Conservation (phyloP, 1,284 basidiomycete genomes). For the Dichomitus squalens region DNA sequence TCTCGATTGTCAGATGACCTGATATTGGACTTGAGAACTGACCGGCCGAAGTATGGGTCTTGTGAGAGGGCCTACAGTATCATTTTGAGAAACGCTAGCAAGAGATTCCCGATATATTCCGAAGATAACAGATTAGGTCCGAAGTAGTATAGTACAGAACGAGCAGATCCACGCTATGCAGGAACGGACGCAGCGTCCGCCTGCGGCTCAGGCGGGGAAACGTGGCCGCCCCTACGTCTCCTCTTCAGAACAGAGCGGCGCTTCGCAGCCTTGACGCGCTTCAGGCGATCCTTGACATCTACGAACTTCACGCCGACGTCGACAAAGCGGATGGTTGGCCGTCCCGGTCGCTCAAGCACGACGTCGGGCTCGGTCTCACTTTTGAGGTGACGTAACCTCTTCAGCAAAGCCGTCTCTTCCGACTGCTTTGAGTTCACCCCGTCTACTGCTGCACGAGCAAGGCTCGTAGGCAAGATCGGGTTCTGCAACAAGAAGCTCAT, state of each 20-base stretch:
- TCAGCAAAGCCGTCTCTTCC: conserved; percentile 31
- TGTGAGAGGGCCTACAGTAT: too few species aligned
- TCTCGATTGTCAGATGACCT: too few species aligned
- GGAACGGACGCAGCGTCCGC: background rate
- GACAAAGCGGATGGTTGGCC: conserved; percentile 59
- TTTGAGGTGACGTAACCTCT: conserved; percentile 11
- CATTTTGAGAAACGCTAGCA: background rate
- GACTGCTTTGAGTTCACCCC: conserved; percentile 33
- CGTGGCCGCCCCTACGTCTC: conserved; percentile 6
- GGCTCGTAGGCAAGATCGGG: conserved; percentile 52
- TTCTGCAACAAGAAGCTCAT: conserved; percentile 41
- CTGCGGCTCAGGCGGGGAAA: background rate
- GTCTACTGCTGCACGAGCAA: conserved; percentile 42
- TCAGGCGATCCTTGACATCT: conserved; percentile 52
- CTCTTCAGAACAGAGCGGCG: conserved; percentile 42
- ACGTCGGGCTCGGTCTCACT: conserved; percentile 15
- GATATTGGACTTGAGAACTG: too few species aligned
- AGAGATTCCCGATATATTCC: background rate
- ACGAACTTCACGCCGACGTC: conserved; percentile 73
- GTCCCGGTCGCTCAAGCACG: conserved; percentile 38
- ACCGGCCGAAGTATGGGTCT: too few species aligned
- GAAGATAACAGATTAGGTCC: conserved; percentile 1
- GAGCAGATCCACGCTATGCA: background rate
- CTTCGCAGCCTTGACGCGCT: conserved; percentile 49
- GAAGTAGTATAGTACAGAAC: background rate